A percentile compares a stretch with the other conserved stretches of the same genome.
Conservation (phyloP, 768 basidiomycete genomes). For the Boletus rubescentipes region DNA sequence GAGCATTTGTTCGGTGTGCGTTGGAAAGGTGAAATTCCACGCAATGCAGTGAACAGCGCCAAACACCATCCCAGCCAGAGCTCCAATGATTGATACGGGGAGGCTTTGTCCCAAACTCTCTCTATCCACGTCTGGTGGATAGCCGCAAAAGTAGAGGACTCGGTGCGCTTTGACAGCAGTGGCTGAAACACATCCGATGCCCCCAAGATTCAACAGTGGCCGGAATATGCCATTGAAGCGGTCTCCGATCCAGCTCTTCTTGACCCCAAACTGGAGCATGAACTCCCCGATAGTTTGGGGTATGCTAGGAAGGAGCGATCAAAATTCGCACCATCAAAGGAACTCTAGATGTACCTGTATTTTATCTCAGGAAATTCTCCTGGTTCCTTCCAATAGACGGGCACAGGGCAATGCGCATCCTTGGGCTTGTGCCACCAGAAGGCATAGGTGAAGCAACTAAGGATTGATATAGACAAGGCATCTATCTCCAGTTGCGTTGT, state of each 20-base stretch:
- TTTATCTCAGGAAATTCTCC: not conserved
- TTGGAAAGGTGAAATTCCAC: not conserved
- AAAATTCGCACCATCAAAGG: too few species aligned
- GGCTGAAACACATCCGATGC: not conserved
- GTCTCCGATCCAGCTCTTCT: not conserved
- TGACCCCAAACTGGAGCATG: not conserved
- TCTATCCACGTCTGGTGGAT: not conserved
- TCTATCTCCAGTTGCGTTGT: not conserved
- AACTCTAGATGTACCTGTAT: not conserved
- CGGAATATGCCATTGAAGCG: not conserved
- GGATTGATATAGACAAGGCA: not conserved
- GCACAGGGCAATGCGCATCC: not conserved
- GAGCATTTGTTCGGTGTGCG: not conserved
- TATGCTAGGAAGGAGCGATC: not conserved
- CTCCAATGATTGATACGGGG: not conserved
- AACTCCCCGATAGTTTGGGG: not conserved
- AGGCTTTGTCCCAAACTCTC: not conserved
- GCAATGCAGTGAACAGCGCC: not conserved
- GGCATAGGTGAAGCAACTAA: not conserved
- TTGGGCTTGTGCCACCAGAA: not conserved
- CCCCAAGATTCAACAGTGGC: not conserved
- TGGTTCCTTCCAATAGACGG: not conserved
- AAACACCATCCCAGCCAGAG: not conserved
- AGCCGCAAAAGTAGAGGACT: not conserved
- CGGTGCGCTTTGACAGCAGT: not conserved